phyloP scores from a whole-genome alignment of 805 yeast species.

The Ascoidea rubescens region DNA sequence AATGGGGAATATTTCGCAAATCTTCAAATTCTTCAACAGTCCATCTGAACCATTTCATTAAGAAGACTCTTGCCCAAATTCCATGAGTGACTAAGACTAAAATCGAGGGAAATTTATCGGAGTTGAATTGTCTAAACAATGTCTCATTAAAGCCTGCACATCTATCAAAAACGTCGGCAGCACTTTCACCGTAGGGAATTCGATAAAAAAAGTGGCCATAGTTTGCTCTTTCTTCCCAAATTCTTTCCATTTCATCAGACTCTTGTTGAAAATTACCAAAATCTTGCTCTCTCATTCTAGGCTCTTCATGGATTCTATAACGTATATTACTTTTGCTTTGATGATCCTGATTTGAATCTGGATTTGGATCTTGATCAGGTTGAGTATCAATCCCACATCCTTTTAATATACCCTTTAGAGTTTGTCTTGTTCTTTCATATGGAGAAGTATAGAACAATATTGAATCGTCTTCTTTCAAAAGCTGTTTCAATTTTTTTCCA shows the following conservation, averaged over 20 bases:
- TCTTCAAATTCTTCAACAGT: slow-evolving; percentile 79
- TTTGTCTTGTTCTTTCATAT: slow-evolving; percentile 71
- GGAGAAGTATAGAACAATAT: slow-evolving; percentile 79
- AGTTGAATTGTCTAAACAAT: slow-evolving; percentile 63
- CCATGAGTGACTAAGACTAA: slow-evolving; percentile 86
- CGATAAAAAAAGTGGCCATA: slow-evolving; percentile 85
- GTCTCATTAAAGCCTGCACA: slow-evolving; percentile 86
- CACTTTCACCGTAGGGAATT: slow-evolving; percentile 89
- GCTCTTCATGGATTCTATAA: slow-evolving; percentile 67
- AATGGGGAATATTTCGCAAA: slow-evolving; percentile 72
- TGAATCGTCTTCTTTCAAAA: slow-evolving; percentile 35
- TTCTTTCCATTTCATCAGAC: slow-evolving; percentile 60
- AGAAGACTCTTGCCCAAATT: slow-evolving; percentile 82
- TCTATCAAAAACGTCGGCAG: slow-evolving; percentile 90
- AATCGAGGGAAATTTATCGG: slow-evolving; percentile 61
- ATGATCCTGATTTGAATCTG: slow-evolving; percentile 14
- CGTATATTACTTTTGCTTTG: slow-evolving; percentile 17
- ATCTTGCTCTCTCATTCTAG: slow-evolving; percentile 87
- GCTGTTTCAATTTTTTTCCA: slow-evolving; percentile 33
- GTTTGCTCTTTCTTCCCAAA: slow-evolving; percentile 74
- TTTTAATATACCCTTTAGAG: slow-evolving; percentile 55
- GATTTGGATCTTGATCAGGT: slow-evolving; percentile 2
- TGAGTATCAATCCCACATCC: slow-evolving; percentile 23
- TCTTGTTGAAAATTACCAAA: slow-evolving; percentile 86
- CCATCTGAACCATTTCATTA: slow-evolving; percentile 95